Evolutionary conservation across 2,329 filamentous ascomycete genomes (phyloP), one percentile per base, ranked within the genome.

Genomic region (Ceratocystiopsis sp.): DNA sequence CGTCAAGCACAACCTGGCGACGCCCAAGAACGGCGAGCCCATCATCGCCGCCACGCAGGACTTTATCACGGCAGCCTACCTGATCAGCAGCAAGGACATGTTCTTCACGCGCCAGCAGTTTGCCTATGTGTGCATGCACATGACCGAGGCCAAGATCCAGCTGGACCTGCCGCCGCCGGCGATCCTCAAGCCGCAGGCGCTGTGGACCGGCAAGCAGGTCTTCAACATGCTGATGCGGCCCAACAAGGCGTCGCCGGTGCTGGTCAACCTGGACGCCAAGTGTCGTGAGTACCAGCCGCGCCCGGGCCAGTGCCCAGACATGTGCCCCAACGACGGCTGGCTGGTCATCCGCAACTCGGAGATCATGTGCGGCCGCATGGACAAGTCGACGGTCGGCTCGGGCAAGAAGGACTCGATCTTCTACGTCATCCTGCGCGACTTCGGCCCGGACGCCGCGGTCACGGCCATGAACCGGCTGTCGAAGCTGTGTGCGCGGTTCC

Each of bases 41-140:
- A 93, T 98, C 53, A 96, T 98, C 63, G 86, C 87, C 16, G 89
- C 91, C n/a, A 98, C 93, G 29, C 91, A 98, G 56, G 91, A 98
- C 68, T 98, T 98, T 64, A 96, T 98, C 53, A 96, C 89, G 21
- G 87, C 87, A 4, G 84, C 91, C 0, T 98, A 86, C 56, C 65
- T 96, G 4, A 68, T 96, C 21, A 94, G 85, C 53, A 83, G 79
- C 60, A 96, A 96, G 57, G 89, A 96, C 57, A 75, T 78, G 45
- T 96, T 98, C 61, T 94, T 83, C 55, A 85, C 93, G 53, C 78
- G 89, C 42, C 81, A 80, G 52, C 79, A 82, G 0, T 98, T 98
- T 55, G 80, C 82, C 2, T 87, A 93, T 51, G 75, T 95, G 37
- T 93, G 87, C 57, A 80, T 84, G 59, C 91, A 87, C 60, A 98